Conservation (phyloP, 2,329 filamentous ascomycete species). For the Trichoderma endophyticum region DNA sequence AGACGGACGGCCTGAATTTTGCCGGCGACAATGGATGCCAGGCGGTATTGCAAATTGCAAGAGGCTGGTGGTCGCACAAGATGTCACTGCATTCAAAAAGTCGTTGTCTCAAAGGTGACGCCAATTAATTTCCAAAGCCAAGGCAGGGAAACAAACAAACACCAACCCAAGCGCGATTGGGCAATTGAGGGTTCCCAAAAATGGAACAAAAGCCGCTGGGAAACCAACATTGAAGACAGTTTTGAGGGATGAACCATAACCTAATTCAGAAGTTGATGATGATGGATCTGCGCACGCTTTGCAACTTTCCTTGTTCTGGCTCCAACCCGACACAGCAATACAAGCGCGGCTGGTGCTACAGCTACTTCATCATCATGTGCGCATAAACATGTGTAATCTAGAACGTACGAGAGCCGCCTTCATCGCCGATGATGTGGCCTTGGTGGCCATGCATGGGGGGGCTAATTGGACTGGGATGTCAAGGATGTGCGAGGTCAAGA, state of each 20-base stretch:
- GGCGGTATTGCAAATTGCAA: not conserved
- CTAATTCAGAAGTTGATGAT: constrained; percentile 13
- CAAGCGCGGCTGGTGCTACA: not conserved
- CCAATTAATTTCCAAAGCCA: constrained; percentile 6
- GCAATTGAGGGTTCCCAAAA: not conserved
- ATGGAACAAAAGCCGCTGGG: not conserved
- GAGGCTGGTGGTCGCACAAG: constrained; percentile 9
- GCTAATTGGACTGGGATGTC: not conserved
- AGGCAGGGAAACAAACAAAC: constrained; percentile 5
- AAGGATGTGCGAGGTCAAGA: not conserved
- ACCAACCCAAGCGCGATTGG: not conserved
- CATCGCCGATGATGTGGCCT: constrained; percentile 16
- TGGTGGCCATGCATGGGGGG: constrained; percentile 10
- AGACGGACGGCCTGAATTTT: not conserved
- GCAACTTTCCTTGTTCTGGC: constrained; percentile 1
- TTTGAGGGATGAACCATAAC: not conserved
- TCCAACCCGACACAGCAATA: not conserved
- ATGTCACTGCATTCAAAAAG: not conserved
- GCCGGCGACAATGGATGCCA: not conserved
- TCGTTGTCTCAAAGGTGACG: not conserved
- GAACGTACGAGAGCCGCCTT: constrained; percentile 3
- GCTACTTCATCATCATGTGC: constrained; percentile 12
- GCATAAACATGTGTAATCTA: constrained; percentile 10
- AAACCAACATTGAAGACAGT: not conserved
- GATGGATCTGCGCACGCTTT: constrained; percentile 6